A percentile compares a stretch with the other conserved stretches of the same genome.
Conservation (phyloP, 164 flowering plant genomes). For the Chloranthus sessilifolius region DNA sequence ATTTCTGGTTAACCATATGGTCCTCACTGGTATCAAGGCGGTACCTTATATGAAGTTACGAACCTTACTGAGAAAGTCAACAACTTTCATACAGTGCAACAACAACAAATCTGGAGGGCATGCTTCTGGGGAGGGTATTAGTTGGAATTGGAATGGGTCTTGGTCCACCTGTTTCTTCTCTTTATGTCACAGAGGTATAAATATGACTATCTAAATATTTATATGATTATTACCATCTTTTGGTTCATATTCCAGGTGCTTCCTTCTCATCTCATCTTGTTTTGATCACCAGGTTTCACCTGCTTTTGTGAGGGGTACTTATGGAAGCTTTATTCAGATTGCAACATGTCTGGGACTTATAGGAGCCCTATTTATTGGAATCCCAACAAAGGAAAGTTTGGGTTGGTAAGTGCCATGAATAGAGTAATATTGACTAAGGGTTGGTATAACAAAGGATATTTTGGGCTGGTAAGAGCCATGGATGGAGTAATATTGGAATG, state of each 20-base stretch:
- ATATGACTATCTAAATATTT: background rate
- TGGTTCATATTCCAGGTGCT: background rate
- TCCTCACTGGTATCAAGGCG: too few relatives aligned
- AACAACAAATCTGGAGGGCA: constrained; percentile 42
- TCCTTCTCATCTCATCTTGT: background rate
- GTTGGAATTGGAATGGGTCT: constrained; percentile 79
- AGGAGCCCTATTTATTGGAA: constrained; percentile 75
- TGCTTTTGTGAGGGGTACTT: constrained; percentile 89
- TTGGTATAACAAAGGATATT: too few relatives aligned
- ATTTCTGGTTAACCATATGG: too few relatives aligned
- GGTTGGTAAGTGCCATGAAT: constrained; percentile 61
- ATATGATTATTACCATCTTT: background rate
- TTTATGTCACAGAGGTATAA: constrained; percentile 69
- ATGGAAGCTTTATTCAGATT: constrained; percentile 92
- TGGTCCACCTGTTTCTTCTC: constrained; percentile 65
- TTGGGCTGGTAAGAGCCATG: too few relatives aligned
- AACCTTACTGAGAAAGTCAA: too few relatives aligned
- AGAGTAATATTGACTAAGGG: too few relatives aligned
- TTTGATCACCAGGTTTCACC: constrained; percentile 34
- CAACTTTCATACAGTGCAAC: too few relatives aligned
- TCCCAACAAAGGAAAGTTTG: constrained; percentile 59
- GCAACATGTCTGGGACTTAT: constrained; percentile 92
- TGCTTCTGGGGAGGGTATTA: constrained; percentile 65
- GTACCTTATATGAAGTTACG: too few relatives aligned
- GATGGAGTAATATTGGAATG: too few relatives aligned